Conservation (phyloP, 495 filamentous ascomycete genomes). For the Copromyces sp. region DNA sequence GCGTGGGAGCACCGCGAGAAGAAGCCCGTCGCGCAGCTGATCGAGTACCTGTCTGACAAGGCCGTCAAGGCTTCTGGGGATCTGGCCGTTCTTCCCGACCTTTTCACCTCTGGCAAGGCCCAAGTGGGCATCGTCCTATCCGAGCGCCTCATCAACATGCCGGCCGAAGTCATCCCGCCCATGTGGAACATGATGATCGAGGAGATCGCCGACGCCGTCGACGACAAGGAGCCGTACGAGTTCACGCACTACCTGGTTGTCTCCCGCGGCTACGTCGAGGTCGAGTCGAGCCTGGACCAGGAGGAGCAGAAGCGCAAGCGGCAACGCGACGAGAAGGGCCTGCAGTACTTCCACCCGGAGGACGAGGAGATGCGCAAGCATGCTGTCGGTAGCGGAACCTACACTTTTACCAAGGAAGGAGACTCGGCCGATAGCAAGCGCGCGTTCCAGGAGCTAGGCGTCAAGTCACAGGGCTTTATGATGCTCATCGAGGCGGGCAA, state of each 20-base stretch:
- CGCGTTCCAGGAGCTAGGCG: conserved; percentile 87
- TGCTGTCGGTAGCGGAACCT: conserved; percentile 53
- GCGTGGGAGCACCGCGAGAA: conserved; percentile 69
- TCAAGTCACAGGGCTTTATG: conserved; percentile 71
- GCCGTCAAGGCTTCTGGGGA: conserved; percentile 37
- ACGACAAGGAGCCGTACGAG: conserved; percentile 85
- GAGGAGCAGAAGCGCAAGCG: conserved; percentile 65
- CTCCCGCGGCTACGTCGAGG: conserved; percentile 82
- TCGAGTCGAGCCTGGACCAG: conserved; percentile 68
- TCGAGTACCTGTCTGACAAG: conserved; percentile 59
- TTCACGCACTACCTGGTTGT: conserved; percentile 90
- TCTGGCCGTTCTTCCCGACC: conserved; percentile 41
- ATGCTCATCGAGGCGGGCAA: conserved; percentile 63
- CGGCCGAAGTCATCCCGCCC: conserved; percentile 78
- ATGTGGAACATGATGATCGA: conserved; percentile 95
- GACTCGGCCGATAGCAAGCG: conserved; percentile 84
- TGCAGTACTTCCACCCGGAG: conserved; percentile 93
- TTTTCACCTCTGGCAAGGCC: conserved; percentile 47
- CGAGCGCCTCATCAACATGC: conserved; percentile 92
- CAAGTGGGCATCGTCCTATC: conserved; percentile 73
- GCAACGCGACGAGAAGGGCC: conserved; percentile 46
- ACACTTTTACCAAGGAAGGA: conserved; percentile 68
- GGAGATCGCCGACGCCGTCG: conserved; percentile 80
- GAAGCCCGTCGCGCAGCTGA: conserved; percentile 56
- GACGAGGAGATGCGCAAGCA: conserved; percentile 80